phyloP scores from a whole-genome alignment of 2,329 filamentous ascomycete species.

The Aureobasidium sp. region DNA sequence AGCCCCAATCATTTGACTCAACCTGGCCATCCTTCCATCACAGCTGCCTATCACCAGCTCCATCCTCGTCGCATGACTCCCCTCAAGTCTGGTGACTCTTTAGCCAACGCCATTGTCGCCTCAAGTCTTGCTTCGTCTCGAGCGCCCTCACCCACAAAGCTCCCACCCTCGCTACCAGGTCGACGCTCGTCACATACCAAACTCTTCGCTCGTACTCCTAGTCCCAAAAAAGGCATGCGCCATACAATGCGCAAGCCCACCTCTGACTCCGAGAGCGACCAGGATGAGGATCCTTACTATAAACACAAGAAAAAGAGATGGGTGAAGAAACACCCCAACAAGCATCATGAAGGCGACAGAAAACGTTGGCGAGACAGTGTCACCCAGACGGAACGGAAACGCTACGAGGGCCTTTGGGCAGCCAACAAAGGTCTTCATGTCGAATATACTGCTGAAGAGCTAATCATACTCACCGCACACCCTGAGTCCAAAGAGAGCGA shows the following conservation, averaged over 20 bases:
- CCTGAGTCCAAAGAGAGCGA: constrained; percentile 2
- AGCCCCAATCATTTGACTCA: constrained; percentile 58
- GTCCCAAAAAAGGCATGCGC: constrained; percentile 47
- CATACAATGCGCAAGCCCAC: constrained; percentile 55
- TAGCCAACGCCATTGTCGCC: constrained; percentile 68
- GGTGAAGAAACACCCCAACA: constrained; percentile 52
- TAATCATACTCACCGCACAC: constrained; percentile 12
- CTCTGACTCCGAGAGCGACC: constrained; percentile 20
- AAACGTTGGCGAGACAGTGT: constrained; percentile 71
- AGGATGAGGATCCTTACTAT: constrained; percentile 39
- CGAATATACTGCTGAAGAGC: constrained; percentile 18
- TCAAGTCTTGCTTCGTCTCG: constrained; percentile 57
- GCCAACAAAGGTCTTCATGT: constrained; percentile 58
- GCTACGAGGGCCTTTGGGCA: constrained; percentile 80
- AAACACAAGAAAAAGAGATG: constrained; percentile 53
- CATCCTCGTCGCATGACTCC: constrained; percentile 32
- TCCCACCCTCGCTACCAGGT: constrained; percentile 24
- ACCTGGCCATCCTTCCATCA: constrained; percentile 18
- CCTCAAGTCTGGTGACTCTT: constrained; percentile 52
- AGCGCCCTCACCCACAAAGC: constrained; percentile 32
- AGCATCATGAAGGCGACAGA: constrained; percentile 67
- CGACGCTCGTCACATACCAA: constrained; percentile 16
- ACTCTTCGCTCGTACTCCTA: constrained; percentile 32
- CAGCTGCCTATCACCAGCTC: constrained; percentile 25
- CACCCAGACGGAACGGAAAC: constrained; percentile 62